Evolutionary conservation across 1,139 yeast genomes (phyloP).

Genomic region (Candida dubliniensis): DNA sequence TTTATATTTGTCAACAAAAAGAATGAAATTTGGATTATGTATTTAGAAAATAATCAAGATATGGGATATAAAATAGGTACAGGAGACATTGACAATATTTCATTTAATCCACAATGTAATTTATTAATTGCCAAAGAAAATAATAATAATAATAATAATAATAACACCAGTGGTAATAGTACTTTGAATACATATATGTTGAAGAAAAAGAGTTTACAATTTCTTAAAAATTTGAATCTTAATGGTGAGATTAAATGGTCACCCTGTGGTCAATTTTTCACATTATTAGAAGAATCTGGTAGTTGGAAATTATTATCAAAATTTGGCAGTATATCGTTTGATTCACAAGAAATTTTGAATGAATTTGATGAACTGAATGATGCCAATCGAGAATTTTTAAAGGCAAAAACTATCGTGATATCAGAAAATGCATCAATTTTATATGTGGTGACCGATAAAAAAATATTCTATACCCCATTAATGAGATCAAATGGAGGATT

Average conservation of each 20-base stretch:
- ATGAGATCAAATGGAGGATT: slow-evolving; percentile 19
- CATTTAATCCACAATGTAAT: slow-evolving; percentile 31
- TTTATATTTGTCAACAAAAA: slow-evolving; percentile 32
- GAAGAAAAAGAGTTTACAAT: slow-evolving; percentile 13
- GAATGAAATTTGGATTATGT: slow-evolving; percentile 32
- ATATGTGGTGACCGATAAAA: slow-evolving; percentile 22
- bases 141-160: no score
- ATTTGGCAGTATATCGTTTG: slow-evolving; percentile 36
- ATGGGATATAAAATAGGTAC: slow-evolving; percentile 18
- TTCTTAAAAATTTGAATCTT: slow-evolving; percentile 15
- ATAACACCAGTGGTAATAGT: neutral
- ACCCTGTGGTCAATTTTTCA: slow-evolving; percentile 37
- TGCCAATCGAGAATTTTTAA: slow-evolving; percentile 22
- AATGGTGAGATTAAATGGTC: slow-evolving; percentile 29
- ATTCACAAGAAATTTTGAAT: slow-evolving; percentile 24
- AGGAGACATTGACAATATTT: slow-evolving; percentile 7
- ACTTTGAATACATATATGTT: slow-evolving; percentile 18
- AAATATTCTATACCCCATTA: slow-evolving; percentile 25
- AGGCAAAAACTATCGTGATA: slow-evolving; percentile 23
- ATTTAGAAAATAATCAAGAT: slow-evolving; percentile 17
- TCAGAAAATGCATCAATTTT: slow-evolving; percentile 30
- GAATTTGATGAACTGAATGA: slow-evolving; percentile 24
- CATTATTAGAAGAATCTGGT: slow-evolving; percentile 22
- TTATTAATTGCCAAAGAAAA: slow-evolving; percentile 21
- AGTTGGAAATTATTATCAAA: slow-evolving; percentile 37